Percentiles rank a stretch among this genome's conserved stretches.
Evolutionary conservation across 441 rosid species (phyloP).

Genomic region (Daphne laureola): DNA sequence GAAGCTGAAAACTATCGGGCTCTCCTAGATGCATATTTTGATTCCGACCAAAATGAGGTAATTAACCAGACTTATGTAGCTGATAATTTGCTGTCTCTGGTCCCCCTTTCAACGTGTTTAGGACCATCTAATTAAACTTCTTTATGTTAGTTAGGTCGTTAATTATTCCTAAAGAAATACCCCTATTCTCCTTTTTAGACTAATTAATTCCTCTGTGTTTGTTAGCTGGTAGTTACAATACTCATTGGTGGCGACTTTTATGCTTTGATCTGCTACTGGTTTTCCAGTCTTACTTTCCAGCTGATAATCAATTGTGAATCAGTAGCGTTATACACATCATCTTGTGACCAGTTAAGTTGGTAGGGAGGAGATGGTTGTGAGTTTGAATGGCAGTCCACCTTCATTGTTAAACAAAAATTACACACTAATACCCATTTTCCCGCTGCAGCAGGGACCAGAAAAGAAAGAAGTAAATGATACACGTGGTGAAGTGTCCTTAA

Average conservation of each 20-base stretch:
- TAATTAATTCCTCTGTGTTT: neutral
- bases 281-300: no score
- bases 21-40: constrained; percentile 49
- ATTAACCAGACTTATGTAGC: no score
- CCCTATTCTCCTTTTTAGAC: neutral
- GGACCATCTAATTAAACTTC: neutral
- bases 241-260: no score
- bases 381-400: no score
- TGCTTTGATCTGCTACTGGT: no score
- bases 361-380: neutral
- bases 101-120: neutral
- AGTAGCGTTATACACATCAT: no score
- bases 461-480: neutral
- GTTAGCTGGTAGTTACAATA: no score
- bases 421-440: neutral
- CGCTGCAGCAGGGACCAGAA: constrained; percentile 9
- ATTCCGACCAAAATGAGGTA: constrained; percentile 33
- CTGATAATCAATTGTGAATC: no score
- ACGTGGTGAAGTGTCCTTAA: constrained; percentile 13
- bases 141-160: neutral
- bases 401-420: no score
- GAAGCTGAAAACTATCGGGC: constrained; percentile 51
- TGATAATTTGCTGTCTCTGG: neutral
- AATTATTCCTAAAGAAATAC: neutral
- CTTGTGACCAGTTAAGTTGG: constrained; percentile 3